Conservation (phyloP, 2,329 filamentous ascomycete genomes). For the Trichoderma lentiforme region DNA sequence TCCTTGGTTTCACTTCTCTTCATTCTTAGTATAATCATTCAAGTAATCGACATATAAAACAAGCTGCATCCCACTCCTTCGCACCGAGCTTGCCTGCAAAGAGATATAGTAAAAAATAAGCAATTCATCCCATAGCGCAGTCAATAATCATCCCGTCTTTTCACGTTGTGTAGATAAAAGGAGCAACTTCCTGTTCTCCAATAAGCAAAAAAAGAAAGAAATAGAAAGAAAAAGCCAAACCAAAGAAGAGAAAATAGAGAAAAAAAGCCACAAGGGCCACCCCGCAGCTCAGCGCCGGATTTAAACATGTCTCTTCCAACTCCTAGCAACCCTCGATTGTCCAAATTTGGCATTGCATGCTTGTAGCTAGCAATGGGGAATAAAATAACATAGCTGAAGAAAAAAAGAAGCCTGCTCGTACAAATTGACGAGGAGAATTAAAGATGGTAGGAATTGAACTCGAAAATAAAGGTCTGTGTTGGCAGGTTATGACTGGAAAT, state of each 20-base stretch:
- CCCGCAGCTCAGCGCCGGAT: slow-evolving; percentile 26
- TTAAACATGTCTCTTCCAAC: slow-evolving; percentile 30
- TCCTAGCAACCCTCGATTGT: slow-evolving; percentile 28
- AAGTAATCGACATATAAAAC: slow-evolving; percentile 8
- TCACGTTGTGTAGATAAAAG: slow-evolving; percentile 9
- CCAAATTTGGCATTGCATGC: slow-evolving; percentile 22
- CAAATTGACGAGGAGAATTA: slow-evolving; percentile 4
- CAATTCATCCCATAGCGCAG: slow-evolving; percentile 2
- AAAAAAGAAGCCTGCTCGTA: slow-evolving; percentile 8
- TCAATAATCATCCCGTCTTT: slow-evolving; percentile 16
- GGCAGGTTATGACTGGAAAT: not conserved
- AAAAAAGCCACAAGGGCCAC: slow-evolving; percentile 21
- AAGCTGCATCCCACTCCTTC: not conserved
- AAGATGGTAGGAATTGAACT: not conserved
- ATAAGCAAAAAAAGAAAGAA: not conserved
- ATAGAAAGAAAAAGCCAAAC: not conserved
- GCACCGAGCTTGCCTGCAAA: slow-evolving; percentile 1
- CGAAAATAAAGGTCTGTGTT: not conserved
- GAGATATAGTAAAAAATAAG: not conserved
- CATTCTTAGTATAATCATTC: slow-evolving; percentile 14
- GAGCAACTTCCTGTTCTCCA: slow-evolving; percentile 5
- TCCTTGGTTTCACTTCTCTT: slow-evolving; percentile 10
- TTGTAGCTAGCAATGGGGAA: slow-evolving; percentile 20
- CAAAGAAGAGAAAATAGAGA: not conserved
- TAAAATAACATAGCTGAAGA: slow-evolving; percentile 4